A percentile compares a stretch with the other conserved stretches of the same genome.
phyloP scores from a whole-genome alignment of 164 flowering plant species.

The Dillenia suffruticosa region DNA sequence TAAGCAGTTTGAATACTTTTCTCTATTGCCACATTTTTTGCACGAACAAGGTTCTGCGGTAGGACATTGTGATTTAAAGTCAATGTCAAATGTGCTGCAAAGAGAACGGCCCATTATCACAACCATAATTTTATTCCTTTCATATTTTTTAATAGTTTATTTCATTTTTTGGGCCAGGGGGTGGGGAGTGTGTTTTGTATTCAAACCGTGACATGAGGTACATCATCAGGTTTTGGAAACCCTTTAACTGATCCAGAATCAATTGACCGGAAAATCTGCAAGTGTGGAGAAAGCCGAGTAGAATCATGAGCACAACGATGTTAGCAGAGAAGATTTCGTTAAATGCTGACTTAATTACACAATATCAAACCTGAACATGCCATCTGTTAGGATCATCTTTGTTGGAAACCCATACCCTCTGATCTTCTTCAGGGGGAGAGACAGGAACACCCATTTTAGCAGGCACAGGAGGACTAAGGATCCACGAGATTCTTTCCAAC shows the following conservation, averaged over 20 bases:
- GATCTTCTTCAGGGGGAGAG: constrained; percentile 40
- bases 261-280: constrained; percentile 77
- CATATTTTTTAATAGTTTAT: too few relatives aligned
- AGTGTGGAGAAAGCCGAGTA: constrained; percentile 13
- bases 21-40: constrained; percentile 60
- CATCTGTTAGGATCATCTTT: constrained; percentile 69
- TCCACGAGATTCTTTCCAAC: constrained; percentile 89
- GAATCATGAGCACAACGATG: not conserved
- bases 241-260: constrained; percentile 84
- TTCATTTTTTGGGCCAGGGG: too few relatives aligned
- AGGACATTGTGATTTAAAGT: constrained; percentile 7
- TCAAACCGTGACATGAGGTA: constrained; percentile 43
- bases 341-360: not conserved
- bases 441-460: constrained; percentile 24
- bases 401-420: constrained; percentile 34
- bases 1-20: constrained; percentile 83
- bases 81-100: too few relatives aligned
- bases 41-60: constrained; percentile 59
- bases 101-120: too few relatives aligned
- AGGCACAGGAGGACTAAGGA: constrained; percentile 50
- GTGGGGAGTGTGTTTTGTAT: not conserved
- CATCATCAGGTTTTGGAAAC: constrained; percentile 40
- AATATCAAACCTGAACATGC: constrained; percentile 72
- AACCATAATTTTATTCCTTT: too few relatives aligned
- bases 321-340: not conserved